phyloP scores from a whole-genome alignment of 2,329 filamentous ascomycete genomes.

The Verticillium nubilum region DNA sequence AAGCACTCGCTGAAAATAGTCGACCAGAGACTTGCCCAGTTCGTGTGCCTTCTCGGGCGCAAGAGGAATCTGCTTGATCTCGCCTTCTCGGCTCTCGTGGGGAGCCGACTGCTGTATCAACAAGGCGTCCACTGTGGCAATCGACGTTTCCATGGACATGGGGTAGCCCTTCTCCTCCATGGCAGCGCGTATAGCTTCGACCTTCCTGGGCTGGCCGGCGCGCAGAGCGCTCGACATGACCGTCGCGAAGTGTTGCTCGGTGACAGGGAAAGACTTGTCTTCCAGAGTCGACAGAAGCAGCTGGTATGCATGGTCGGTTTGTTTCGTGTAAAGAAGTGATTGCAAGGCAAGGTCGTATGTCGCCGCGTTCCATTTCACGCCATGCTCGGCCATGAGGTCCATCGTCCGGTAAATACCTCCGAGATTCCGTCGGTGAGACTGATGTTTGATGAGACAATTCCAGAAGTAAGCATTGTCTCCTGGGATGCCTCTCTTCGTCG shows the following conservation, averaged over 20 bases:
- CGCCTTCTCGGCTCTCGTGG: too few relatives aligned
- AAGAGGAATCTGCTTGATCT: not conserved
- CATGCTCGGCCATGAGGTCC: conserved; percentile 39
- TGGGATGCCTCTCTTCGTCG: conserved; percentile 45
- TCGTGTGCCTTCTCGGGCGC: conserved; percentile 14
- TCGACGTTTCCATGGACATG: conserved; percentile 35
- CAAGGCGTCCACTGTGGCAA: conserved; percentile 36
- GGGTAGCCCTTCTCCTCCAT: conserved; percentile 37
- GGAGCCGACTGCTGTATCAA: conserved; percentile 13
- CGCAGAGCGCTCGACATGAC: conserved; percentile 48
- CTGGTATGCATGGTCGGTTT: conserved; percentile 43
- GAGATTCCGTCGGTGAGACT: conserved; percentile 57
- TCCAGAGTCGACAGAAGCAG: conserved; percentile 39
- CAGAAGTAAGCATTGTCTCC: conserved; percentile 58
- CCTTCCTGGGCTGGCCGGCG: conserved; percentile 35
- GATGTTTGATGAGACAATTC: conserved; percentile 69
- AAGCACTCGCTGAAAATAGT: conserved; percentile 19
- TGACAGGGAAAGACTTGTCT: conserved; percentile 39
- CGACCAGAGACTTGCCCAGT: conserved; percentile 21
- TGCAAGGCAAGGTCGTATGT: conserved; percentile 46
- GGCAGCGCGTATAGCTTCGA: conserved; percentile 33
- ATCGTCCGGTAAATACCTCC: conserved; percentile 43
- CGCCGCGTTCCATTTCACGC: conserved; percentile 40
- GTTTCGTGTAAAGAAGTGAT: conserved; percentile 41
- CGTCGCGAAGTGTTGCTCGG: conserved; percentile 42